Conservation (phyloP, 2,329 filamentous ascomycete genomes). For the Eurotiales sp. region DNA sequence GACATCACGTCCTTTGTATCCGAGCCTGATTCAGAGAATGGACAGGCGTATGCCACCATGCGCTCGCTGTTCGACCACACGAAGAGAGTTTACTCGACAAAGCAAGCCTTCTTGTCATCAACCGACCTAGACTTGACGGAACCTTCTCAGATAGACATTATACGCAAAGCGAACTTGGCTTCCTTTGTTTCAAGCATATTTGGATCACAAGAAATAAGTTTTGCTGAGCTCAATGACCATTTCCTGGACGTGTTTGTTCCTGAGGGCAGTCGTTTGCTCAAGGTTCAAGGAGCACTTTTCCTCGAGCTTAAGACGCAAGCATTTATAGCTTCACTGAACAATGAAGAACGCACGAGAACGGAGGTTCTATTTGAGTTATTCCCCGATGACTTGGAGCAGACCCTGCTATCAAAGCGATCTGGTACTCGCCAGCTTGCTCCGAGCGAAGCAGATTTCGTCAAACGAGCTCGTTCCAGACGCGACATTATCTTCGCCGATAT, state of each 20-base stretch:
- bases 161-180: slow-evolving; percentile 62
- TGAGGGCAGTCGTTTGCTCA: slow-evolving; percentile 54
- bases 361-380: slow-evolving; percentile 59
- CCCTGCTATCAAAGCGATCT: slow-evolving; percentile 52
- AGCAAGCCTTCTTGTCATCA: slow-evolving; percentile 54
- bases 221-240: slow-evolving; percentile 60
- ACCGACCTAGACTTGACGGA: slow-evolving; percentile 52
- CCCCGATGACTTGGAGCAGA: slow-evolving; percentile 53
- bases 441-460: slow-evolving; percentile 59
- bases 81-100: slow-evolving; percentile 57
- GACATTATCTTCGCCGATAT: slow-evolving; percentile 55
- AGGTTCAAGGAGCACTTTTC: slow-evolving; percentile 58
- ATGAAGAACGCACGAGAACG: slow-evolving; percentile 53
- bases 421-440: slow-evolving; percentile 53
- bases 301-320: slow-evolving; percentile 65
- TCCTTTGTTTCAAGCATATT: slow-evolving; percentile 63
- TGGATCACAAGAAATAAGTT: slow-evolving; percentile 60
- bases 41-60: slow-evolving; percentile 60
- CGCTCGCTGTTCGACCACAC: slow-evolving; percentile 62
- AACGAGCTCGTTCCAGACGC: slow-evolving; percentile 51
- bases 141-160: slow-evolving; percentile 53
- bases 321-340: slow-evolving; percentile 60
- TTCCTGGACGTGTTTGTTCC: slow-evolving; percentile 64
- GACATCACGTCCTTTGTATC: slow-evolving; percentile 57
- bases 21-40: slow-evolving; percentile 52